Conservation (phyloP, 495 filamentous ascomycete genomes). For the Tuber calosporum region DNA sequence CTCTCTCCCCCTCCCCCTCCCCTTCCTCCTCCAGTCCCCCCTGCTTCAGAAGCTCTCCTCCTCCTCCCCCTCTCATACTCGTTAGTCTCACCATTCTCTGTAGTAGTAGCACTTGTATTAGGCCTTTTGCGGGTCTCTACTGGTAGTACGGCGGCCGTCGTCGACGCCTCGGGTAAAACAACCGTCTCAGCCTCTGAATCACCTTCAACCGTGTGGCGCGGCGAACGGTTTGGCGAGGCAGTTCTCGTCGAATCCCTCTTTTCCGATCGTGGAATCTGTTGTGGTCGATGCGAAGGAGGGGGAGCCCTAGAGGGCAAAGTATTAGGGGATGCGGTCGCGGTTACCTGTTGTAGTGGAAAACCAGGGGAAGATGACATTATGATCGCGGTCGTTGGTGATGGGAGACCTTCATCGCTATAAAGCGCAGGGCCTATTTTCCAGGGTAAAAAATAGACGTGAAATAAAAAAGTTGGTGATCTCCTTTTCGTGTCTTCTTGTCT, state of each 20-base stretch:
- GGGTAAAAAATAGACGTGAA: background rate
- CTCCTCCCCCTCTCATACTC: slow-evolving; percentile 29
- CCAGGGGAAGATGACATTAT: slow-evolving; percentile 41
- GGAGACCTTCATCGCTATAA: slow-evolving; percentile 41
- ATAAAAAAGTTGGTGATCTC: background rate
- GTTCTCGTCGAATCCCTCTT: slow-evolving; percentile 7
- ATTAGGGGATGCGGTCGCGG: background rate
- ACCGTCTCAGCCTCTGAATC: slow-evolving; percentile 39
- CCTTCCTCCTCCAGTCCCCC: background rate
- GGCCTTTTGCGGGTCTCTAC: slow-evolving; percentile 9
- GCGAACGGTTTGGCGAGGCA: slow-evolving; percentile 21
- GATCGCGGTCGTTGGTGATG: slow-evolving; percentile 38
- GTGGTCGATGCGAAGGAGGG: background rate
- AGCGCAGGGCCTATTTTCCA: slow-evolving; percentile 21
- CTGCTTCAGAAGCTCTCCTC: slow-evolving; percentile 30
- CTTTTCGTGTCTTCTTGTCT: background rate
- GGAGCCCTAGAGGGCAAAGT: background rate
- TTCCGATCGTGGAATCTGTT: slow-evolving; percentile 4
- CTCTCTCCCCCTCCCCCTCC: slow-evolving; percentile 6
- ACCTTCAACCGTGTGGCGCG: slow-evolving; percentile 24
- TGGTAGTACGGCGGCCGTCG: background rate
- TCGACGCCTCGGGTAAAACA: slow-evolving; percentile 22
- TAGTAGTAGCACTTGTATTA: background rate
- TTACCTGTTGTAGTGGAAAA: slow-evolving; percentile 35
- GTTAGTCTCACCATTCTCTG: slow-evolving; percentile 18